Conservation (phyloP, 148 eudicot genomes). For the Fagopyrum esculentum region DNA sequence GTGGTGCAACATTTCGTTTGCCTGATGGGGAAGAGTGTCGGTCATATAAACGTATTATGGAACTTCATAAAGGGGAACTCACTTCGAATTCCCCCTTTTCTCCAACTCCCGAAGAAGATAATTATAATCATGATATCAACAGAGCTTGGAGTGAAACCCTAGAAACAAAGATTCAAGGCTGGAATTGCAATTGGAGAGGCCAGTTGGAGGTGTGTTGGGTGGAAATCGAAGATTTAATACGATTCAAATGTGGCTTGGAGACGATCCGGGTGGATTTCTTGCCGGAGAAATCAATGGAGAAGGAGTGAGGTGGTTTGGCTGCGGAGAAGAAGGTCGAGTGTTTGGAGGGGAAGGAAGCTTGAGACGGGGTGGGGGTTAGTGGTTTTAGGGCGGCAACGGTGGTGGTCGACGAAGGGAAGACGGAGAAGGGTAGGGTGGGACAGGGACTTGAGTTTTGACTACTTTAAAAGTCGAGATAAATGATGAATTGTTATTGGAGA, state of each 20-base stretch:
- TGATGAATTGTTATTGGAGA: too few species aligned
- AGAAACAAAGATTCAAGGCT: conserved; percentile 30
- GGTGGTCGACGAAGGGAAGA: too few species aligned
- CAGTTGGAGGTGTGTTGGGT: conserved; percentile 37
- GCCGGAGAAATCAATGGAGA: conserved; percentile 69
- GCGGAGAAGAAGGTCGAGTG: conserved; percentile 21
- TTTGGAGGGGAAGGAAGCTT: conserved; percentile 16
- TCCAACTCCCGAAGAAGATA: conserved; percentile 74
- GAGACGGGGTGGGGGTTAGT: conserved; percentile 16
- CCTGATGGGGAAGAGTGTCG: too few species aligned
- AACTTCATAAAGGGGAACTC: too few species aligned
- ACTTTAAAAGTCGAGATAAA: too few species aligned
- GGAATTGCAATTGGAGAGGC: conserved; percentile 21
- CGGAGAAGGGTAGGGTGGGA: too few species aligned
- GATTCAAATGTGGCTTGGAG: conserved; percentile 76
- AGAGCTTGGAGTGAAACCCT: conserved; percentile 39
- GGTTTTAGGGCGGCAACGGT: conserved; percentile 14
- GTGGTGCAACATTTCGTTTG: too few species aligned
- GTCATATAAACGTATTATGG: too few species aligned
- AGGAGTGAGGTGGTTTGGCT: conserved; percentile 29
- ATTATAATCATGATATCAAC: conserved; percentile 65
- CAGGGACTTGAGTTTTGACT: too few species aligned
- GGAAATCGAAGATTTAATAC: conserved; percentile 39
- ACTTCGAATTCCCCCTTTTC: conserved; percentile 48
- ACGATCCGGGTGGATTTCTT: conserved; percentile 77